Evolutionary conservation across 176 grass and related monocot species (phyloP).

Genomic region (Avena atlantica): DNA sequence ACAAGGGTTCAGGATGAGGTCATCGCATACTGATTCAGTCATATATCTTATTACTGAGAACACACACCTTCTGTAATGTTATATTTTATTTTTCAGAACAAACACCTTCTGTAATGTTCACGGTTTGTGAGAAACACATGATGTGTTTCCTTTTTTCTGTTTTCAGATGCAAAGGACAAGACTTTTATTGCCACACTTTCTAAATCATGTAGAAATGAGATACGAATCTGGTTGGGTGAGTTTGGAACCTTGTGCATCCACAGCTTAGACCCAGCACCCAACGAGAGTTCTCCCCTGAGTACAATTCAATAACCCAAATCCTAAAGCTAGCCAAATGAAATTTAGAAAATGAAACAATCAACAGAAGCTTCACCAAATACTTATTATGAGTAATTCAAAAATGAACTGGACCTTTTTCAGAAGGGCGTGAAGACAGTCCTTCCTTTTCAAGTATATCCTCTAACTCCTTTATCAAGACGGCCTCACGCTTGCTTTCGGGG

Average conservation of each 20-base stretch:
- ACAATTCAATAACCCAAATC: background rate
- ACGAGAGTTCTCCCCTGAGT: background rate
- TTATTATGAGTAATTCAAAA: slow-evolving; percentile 31
- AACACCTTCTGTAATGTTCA: slow-evolving; percentile 12
- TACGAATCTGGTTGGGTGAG: background rate
- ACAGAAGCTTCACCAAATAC: slow-evolving; percentile 6
- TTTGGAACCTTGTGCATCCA: slow-evolving; percentile 20
- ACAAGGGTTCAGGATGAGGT: background rate
- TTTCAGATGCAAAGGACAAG: slow-evolving; percentile 14
- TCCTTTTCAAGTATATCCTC: slow-evolving; percentile 94
- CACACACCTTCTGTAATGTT: slow-evolving; percentile 3
- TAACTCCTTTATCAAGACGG: slow-evolving; percentile 77
- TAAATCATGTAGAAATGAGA: slow-evolving; percentile 16
- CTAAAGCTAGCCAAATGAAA: slow-evolving; percentile 1
- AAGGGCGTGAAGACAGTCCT: slow-evolving; percentile 86
- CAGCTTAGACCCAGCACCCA: background rate
- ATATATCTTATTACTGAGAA: slow-evolving; percentile 25
- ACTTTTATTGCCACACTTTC: background rate
- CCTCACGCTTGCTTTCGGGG: slow-evolving; percentile 83
- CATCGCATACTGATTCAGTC: background rate
- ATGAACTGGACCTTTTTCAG: slow-evolving; percentile 80
- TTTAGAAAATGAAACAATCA: slow-evolving; percentile 16
- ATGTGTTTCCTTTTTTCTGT: background rate
- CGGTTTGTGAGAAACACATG: slow-evolving; percentile 16
- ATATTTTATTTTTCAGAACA: slow-evolving; percentile 30